phyloP scores from a whole-genome alignment of 2,329 filamentous ascomycete genomes.

The Alternaria viburni region DNA sequence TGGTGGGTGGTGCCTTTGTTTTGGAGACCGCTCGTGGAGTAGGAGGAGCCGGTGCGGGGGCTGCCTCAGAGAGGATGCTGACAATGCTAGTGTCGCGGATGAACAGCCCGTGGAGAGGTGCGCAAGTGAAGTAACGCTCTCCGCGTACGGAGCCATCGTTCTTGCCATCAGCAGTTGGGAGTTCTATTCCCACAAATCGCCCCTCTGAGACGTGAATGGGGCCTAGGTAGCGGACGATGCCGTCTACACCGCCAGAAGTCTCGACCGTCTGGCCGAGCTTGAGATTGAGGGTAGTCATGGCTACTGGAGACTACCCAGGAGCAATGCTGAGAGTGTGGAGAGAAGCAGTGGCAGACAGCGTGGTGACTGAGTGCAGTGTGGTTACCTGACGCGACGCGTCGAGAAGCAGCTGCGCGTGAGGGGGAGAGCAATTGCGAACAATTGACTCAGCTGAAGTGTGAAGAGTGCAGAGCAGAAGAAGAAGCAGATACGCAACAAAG shows the following conservation, averaged over 20 bases:
- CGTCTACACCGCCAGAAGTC: constrained; percentile 79
- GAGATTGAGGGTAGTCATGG: constrained; percentile 38
- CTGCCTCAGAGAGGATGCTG: constrained; percentile 54
- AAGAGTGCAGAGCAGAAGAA: constrained; percentile 11
- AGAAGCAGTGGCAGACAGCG: constrained; percentile 1
- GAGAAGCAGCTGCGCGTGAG: constrained; percentile 5
- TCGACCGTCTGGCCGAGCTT: constrained; percentile 74
- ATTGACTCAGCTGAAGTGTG: constrained; percentile 9
- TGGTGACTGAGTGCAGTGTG: not conserved
- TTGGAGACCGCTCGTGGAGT: constrained; percentile 13
- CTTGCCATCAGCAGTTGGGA: constrained; percentile 82
- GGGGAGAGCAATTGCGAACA: constrained; percentile 8
- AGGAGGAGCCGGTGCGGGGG: constrained; percentile 43
- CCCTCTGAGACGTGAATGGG: constrained; percentile 81
- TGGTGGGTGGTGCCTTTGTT: constrained; percentile 18
- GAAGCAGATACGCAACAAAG: constrained; percentile 4
- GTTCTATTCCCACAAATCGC: constrained; percentile 88
- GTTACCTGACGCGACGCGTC: constrained; percentile 19
- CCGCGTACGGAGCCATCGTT: constrained; percentile 93
- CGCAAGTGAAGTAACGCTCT: constrained; percentile 85
- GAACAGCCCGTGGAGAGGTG: constrained; percentile 78
- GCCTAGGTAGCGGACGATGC: constrained; percentile 80
- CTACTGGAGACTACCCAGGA: constrained; percentile 8
- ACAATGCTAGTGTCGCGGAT: constrained; percentile 74
- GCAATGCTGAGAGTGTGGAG: not conserved